phyloP scores from a whole-genome alignment of 306 rosid species.

The Abrus precatorius region DNA sequence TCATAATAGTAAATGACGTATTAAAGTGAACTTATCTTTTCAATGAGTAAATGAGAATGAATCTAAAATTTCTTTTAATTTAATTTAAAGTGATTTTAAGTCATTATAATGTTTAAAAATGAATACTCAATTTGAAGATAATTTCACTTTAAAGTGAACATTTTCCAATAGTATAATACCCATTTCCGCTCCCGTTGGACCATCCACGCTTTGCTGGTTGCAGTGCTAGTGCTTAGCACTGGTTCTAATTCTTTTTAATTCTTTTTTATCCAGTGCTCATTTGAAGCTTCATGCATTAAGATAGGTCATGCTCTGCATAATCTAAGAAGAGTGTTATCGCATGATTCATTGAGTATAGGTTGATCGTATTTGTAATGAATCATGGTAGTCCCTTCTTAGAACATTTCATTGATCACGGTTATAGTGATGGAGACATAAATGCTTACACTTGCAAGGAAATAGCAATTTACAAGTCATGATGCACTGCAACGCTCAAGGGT shows the following conservation, averaged over 20 bases:
- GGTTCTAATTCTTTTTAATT: neutral
- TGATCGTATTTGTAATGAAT: conserved; percentile 22
- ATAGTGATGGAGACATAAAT: neutral
- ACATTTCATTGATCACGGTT: conserved; percentile 5
- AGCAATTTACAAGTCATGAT: neutral
- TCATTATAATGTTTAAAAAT: neutral
- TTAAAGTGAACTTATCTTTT: neutral
- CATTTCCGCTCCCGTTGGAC: neutral
- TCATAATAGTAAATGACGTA: neutral
- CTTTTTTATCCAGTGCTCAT: neutral
- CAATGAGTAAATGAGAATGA: neutral
- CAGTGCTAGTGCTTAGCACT: neutral
- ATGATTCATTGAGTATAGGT: neutral
- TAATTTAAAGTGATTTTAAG: neutral
- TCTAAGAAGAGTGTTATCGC: neutral
- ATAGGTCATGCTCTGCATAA: neutral
- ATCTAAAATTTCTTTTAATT: neutral
- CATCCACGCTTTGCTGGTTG: neutral
- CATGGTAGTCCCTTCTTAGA: conserved; percentile 1
- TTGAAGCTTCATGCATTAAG: neutral
- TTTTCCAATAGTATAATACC: neutral
- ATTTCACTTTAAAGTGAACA: neutral
- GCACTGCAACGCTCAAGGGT: neutral
- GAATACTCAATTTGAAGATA: neutral
- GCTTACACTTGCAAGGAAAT: neutral